Evolutionary conservation across 1,284 basidiomycete species (phyloP).

Genomic region (Leccinum cinnamomeum): DNA sequence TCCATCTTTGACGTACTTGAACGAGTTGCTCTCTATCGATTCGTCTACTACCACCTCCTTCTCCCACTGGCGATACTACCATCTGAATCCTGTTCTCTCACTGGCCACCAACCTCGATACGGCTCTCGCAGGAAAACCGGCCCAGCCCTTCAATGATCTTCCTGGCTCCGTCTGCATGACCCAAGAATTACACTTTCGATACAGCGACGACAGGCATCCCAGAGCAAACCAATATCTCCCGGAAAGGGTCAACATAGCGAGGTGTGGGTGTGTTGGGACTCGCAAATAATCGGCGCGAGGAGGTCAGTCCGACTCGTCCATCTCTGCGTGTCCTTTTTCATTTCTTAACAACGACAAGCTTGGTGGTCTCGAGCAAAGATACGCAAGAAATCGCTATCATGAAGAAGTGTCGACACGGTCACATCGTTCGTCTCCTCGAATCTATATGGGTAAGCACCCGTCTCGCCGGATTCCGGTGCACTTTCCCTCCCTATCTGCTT

Average conservation of each 20-base stretch:
- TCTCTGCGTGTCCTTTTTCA: conserved; percentile 6
- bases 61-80: no score
- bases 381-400: conserved; percentile 93
- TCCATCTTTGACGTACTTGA: no score
- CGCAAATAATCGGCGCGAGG: conserved; percentile 38
- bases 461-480: conserved; percentile 15
- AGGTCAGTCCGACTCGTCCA: conserved; percentile 37
- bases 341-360: conserved; percentile 46
- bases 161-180: conserved; percentile 62
- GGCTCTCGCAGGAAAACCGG: conserved; percentile 24
- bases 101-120: conserved; percentile 9
- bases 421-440: conserved; percentile 90
- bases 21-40: no score
- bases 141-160: conserved; percentile 42
- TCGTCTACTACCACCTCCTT: no score
- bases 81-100: no score
- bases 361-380: conserved; percentile 76
- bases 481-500: conserved; percentile 24
- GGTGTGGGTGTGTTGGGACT: conserved; percentile 72
- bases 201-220: conserved; percentile 38
- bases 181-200: conserved; percentile 42
- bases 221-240: conserved; percentile 81
- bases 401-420: conserved; percentile 92
- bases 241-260: conserved; percentile 83
- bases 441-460: conserved; percentile 82